phyloP scores from a whole-genome alignment of 805 yeast species.

The Ogataea trehalophila region DNA sequence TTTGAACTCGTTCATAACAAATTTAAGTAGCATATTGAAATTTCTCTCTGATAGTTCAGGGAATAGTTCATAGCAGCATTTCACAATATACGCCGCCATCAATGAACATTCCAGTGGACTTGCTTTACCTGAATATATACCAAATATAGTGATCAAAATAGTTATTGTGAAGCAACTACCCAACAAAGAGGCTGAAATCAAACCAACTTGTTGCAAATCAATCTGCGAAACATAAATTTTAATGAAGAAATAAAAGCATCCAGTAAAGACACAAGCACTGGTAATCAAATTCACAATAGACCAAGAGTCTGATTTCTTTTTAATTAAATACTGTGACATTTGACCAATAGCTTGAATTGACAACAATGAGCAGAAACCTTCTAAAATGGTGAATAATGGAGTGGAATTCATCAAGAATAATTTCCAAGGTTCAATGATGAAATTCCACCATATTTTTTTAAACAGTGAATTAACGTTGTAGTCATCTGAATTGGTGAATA shows the following conservation, averaged over 20 bases:
- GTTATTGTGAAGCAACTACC: conserved; percentile 83
- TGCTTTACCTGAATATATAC: conserved; percentile 78
- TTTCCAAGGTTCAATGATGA: conserved; percentile 63
- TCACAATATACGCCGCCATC: conserved; percentile 84
- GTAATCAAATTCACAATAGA: conserved; percentile 65
- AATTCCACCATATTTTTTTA: conserved; percentile 30
- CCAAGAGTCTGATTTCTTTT: conserved; percentile 68
- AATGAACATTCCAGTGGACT: conserved; percentile 88
- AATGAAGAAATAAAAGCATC: conserved; percentile 72
- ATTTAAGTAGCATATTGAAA: conserved; percentile 29
- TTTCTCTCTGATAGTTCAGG: conserved; percentile 69
- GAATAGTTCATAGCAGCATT: conserved; percentile 88
- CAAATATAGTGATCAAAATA: conserved; percentile 69
- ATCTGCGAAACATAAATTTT: conserved; percentile 78
- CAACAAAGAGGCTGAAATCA: conserved; percentile 72
- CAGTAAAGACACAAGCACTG: conserved; percentile 71
- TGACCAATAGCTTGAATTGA: conserved; percentile 93
- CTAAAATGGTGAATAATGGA: conserved; percentile 81
- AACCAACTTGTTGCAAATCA: conserved; percentile 55
- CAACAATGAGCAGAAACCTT: conserved; percentile 87
- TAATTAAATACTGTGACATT: conserved; percentile 64
- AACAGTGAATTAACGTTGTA: conserved; percentile 14
- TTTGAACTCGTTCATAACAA: conserved; percentile 32
- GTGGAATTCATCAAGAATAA: conserved; percentile 71
- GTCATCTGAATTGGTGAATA: conserved; percentile 37